Percentiles rank a stretch among this genome's conserved stretches.
Conservation (phyloP, 1,284 basidiomycete species). For the Trichosporon sp. region DNA sequence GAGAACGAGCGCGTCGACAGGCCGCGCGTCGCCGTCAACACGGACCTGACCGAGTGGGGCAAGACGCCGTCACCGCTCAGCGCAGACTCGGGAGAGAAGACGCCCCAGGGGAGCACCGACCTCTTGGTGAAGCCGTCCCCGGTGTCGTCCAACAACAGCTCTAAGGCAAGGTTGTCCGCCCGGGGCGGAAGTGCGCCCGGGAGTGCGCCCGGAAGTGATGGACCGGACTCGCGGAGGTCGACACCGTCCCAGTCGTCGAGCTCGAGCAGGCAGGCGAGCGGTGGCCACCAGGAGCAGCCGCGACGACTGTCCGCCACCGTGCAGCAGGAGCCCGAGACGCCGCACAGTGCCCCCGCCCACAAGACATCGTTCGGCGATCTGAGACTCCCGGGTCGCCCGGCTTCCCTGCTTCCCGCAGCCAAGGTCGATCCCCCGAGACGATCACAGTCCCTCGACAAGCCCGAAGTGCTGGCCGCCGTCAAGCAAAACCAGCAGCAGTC, state of each 20-base stretch:
- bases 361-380: conserved; percentile 16
- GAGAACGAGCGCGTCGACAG: neutral
- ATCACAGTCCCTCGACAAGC: neutral
- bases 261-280: conserved; percentile 16
- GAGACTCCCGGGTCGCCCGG: neutral
- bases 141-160: neutral
- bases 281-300: neutral
- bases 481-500: neutral
- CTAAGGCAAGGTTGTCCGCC: neutral
- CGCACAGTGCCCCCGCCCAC: conserved; percentile 16
- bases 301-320: neutral
- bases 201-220: neutral
- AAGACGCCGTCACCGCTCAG: conserved; percentile 2
- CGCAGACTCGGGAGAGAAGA: neutral
- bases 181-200: neutral
- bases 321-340: conserved; percentile 11
- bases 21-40: neutral
- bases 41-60: conserved; percentile 9
- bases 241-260: conserved; percentile 18
- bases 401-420: neutral
- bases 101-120: neutral
- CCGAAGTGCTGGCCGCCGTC: neutral
- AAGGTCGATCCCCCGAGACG: neutral
- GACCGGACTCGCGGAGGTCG: neutral
- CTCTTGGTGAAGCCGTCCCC: neutral